These are phyloP conservation scores for Globisporangium takayamanum DNA, from an alignment of 352 stramenopile genomes.

Conservation along the genomic window DNA sequence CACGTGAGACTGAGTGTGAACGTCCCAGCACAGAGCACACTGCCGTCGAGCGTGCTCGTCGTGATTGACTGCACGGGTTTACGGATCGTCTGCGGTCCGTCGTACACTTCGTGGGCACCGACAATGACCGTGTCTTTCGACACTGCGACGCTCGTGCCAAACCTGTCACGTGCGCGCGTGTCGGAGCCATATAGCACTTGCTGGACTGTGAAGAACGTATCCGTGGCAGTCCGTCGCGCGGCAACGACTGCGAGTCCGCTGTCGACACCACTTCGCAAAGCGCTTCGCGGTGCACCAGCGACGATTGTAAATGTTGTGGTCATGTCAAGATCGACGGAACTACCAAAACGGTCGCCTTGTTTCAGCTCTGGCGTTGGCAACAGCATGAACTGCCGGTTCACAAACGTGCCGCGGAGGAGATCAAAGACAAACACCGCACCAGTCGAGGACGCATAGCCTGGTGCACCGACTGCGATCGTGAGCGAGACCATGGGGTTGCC, in stretches of 20 bases:
- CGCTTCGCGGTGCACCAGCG: slow-evolving; percentile 48
- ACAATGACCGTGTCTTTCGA: slow-evolving; percentile 69
- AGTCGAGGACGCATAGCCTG: slow-evolving; percentile 41
- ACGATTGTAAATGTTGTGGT: slow-evolving; percentile 59
- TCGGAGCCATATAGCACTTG: slow-evolving; percentile 65
- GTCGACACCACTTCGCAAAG: slow-evolving; percentile 27
- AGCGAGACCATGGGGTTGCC: slow-evolving; percentile 25
- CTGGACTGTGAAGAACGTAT: slow-evolving; percentile 71
- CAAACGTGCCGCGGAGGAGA: slow-evolving; percentile 45
- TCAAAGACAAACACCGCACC: slow-evolving; percentile 80
- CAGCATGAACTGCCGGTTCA: slow-evolving; percentile 61
- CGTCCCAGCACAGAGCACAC: slow-evolving; percentile 23
- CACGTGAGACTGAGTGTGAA: slow-evolving; percentile 44
- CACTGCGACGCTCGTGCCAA: slow-evolving; percentile 63
- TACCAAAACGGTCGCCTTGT: slow-evolving; percentile 60
- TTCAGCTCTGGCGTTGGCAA: slow-evolving; percentile 35
- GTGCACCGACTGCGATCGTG: slow-evolving; percentile 60
- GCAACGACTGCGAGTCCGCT: slow-evolving; percentile 52
- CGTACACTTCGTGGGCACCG: slow-evolving; percentile 56
- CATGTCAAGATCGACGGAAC: slow-evolving; percentile 68
- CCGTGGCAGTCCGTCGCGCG: slow-evolving; percentile 30
- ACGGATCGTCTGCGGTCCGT: slow-evolving; percentile 49
- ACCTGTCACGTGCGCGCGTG: slow-evolving; percentile 51
- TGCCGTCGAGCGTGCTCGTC: slow-evolving; percentile 20
- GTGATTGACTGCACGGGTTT: slow-evolving; percentile 67